These are phyloP conservation scores for Solanum rostratum DNA, from an alignment of 257 asterid genomes.

Conservation along the genomic window DNA sequence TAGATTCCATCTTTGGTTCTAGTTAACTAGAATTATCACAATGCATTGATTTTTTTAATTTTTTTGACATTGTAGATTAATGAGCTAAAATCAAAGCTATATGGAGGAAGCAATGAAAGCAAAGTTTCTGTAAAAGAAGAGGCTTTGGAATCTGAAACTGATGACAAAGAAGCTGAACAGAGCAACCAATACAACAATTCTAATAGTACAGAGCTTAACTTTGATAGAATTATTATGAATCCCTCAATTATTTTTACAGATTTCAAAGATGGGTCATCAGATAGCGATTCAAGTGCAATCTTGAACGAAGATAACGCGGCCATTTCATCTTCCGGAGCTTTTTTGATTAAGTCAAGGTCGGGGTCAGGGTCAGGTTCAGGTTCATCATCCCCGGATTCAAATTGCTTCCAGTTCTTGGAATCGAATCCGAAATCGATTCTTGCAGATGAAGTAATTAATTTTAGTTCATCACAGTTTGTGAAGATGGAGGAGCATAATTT, in stretches of 20 bases:
- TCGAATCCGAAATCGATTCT: constrained; percentile 13
- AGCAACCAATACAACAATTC: constrained; percentile 2
- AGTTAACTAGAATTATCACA: background rate
- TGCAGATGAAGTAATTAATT: constrained; percentile 13
- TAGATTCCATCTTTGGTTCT: background rate
- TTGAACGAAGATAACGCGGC: constrained; percentile 50
- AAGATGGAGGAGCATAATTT: constrained; percentile 80
- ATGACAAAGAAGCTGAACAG: constrained; percentile 10
- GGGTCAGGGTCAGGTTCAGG: background rate
- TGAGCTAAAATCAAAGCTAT: constrained; percentile 48
- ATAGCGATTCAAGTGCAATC: constrained; percentile 74
- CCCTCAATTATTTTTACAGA: constrained; percentile 23
- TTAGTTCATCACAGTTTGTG: constrained; percentile 44
- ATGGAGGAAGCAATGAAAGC: constrained; percentile 19
- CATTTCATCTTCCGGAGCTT: constrained; percentile 32
- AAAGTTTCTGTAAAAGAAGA: constrained; percentile 40
- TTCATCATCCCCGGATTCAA: background rate
- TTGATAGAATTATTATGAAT: constrained; percentile 10
- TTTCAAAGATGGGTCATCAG: constrained; percentile 61
- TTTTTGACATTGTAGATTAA: constrained; percentile 21
- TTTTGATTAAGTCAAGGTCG: constrained; percentile 5
- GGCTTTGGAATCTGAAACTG: constrained; percentile 30
- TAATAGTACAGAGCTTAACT: constrained; percentile 17
- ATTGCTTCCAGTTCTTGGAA: constrained; percentile 19
- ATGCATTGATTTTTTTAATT: background rate